These are phyloP conservation scores for Piromyces finnis DNA, from an alignment of 192 early-diverging fungal species.

Conservation along the genomic window DNA sequence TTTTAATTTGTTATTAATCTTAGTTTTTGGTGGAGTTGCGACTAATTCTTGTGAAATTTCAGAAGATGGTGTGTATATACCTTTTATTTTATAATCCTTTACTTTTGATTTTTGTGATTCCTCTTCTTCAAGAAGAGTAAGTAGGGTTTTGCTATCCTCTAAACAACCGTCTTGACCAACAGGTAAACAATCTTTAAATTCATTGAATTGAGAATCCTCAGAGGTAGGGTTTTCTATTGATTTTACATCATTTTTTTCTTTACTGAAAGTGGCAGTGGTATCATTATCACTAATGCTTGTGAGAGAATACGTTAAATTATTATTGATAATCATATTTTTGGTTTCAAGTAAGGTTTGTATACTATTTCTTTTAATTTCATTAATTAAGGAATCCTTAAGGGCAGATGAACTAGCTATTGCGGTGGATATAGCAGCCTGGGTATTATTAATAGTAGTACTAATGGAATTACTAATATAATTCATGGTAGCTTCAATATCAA, in stretches of 20 bases:
- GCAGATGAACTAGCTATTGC: neutral
- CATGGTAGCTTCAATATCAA: neutral
- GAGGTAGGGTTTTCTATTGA: neutral
- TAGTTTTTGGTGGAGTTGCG: too few relatives aligned
- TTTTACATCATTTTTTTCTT: neutral
- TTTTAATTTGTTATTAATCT: too few relatives aligned
- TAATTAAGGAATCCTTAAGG: neutral
- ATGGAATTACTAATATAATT: neutral
- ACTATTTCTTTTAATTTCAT: neutral
- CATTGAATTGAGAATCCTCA: neutral
- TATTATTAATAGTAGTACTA: neutral
- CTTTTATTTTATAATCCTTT: neutral
- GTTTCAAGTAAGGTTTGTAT: neutral
- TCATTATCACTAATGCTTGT: neutral
- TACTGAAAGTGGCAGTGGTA: neutral
- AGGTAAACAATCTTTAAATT: neutral
- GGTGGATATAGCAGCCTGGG: neutral
- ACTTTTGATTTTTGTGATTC: neutral
- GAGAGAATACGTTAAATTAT: neutral
- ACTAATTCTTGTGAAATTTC: too few relatives aligned
- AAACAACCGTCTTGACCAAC: too few relatives aligned
- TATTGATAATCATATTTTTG: neutral
- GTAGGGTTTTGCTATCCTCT: neutral
- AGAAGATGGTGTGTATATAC: too few relatives aligned
- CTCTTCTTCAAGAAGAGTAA: neutral